Evolutionary conservation across 139 green algal species (phyloP).

Genomic region (Chlorella sp.): DNA sequence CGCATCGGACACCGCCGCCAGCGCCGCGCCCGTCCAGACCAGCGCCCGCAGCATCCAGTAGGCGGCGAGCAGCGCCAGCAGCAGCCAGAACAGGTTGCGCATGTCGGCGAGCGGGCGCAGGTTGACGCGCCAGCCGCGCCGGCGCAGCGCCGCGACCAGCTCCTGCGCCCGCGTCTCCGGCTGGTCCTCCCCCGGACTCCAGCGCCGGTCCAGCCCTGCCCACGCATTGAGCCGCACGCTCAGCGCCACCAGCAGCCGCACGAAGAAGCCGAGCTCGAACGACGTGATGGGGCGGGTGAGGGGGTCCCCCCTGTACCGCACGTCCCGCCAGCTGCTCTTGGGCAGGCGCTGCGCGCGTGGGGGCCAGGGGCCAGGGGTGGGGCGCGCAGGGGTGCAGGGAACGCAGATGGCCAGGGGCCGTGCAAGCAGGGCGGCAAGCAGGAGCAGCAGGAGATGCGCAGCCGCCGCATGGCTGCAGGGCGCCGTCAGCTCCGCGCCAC

Average conservation of each 20-base stretch:
- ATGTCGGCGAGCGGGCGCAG: constrained; percentile 75
- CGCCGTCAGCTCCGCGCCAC: no score
- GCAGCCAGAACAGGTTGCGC: constrained; percentile 53
- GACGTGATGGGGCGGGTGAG: constrained; percentile 73
- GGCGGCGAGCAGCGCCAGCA: constrained; percentile 1
- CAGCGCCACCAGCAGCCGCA: constrained; percentile 63
- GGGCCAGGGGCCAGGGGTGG: neutral
- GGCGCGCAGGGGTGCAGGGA: neutral
- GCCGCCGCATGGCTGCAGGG: constrained; percentile 18
- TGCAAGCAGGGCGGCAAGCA: no score
- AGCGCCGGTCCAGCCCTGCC: constrained; percentile 52
- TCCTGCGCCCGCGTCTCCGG: constrained; percentile 40
- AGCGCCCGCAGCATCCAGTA: neutral
- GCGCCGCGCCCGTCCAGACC: neutral
- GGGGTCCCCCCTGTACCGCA: constrained; percentile 76
- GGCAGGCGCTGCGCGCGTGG: constrained; percentile 31
- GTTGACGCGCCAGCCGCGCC: constrained; percentile 65
- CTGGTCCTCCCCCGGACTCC: neutral
- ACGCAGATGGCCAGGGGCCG: no score
- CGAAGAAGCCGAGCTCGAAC: constrained; percentile 74
- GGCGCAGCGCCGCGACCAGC: constrained; percentile 25
- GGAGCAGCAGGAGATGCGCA: neutral
- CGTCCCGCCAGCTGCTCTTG: constrained; percentile 51
- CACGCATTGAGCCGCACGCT: constrained; percentile 46
- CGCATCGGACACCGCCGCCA: neutral